A percentile compares a stretch with the other conserved stretches of the same genome.
Evolutionary conservation across 2,329 filamentous ascomycete genomes (phyloP).

Genomic region (Calonectria pauciramosa): DNA sequence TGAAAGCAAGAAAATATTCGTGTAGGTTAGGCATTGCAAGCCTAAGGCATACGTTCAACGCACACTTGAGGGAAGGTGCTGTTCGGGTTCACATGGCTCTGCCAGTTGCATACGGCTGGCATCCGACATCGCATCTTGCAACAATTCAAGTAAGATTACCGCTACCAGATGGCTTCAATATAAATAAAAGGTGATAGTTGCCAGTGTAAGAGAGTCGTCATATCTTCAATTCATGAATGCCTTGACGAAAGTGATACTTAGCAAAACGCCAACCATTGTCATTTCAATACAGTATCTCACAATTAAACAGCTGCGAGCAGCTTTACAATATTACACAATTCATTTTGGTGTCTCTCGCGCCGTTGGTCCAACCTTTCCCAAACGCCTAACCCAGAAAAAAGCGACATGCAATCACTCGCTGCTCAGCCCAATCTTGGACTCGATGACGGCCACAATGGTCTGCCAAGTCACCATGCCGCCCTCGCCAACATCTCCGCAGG

Average conservation of each 20-base stretch:
- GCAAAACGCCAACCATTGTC: neutral
- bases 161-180: neutral
- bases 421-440: constrained; percentile 59
- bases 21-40: neutral
- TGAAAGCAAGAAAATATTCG: neutral
- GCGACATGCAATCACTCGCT: neutral
- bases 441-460: constrained; percentile 77
- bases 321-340: constrained; percentile 2
- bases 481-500: constrained; percentile 86
- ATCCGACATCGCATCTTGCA: neutral
- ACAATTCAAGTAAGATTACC: neutral
- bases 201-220: neutral
- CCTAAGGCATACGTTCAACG: neutral
- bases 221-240: neutral
- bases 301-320: neutral
- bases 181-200: neutral
- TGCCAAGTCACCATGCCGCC: constrained; percentile 89
- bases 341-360: constrained; percentile 9
- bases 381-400: constrained; percentile 13
- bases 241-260: neutral
- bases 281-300: neutral
- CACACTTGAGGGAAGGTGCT: neutral
- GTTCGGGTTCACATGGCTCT: no score
- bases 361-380: neutral
- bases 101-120: neutral